Percentiles rank a stretch among this genome's conserved stretches.
Evolutionary conservation across 2,329 filamentous ascomycete genomes (phyloP).

Genomic region (Cercospora zeae-maydis): DNA sequence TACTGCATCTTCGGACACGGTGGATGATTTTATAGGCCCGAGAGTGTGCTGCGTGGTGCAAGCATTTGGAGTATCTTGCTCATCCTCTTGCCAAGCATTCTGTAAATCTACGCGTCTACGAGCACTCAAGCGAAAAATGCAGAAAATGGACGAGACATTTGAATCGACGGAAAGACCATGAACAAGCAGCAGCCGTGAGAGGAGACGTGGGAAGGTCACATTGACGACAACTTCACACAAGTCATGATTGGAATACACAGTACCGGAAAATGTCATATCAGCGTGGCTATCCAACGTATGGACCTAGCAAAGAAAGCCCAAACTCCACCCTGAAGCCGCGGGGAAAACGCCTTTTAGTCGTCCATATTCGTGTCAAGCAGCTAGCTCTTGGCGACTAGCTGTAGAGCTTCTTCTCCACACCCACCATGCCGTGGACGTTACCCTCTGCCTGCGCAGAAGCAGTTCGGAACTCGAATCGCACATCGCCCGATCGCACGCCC

Average conservation of each 20-base stretch:
- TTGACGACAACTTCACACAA: neutral
- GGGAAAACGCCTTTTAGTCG: conserved; percentile 2
- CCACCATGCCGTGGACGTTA: conserved; percentile 93
- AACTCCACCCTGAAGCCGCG: neutral
- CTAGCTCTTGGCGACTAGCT: neutral
- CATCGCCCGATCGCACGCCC: conserved; percentile 66
- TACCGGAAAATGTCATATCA: neutral
- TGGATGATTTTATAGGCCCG: no score
- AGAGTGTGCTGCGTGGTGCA: no score
- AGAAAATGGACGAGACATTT: no score
- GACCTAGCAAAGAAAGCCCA: neutral
- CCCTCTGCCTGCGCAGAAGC: conserved; percentile 94
- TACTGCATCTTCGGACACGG: neutral
- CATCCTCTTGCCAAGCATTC: no score
- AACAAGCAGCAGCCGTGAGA: neutral
- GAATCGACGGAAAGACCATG: no score
- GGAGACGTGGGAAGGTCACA: neutral
- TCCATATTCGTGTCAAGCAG: neutral
- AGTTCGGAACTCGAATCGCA: conserved; percentile 91
- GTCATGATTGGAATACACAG: neutral
- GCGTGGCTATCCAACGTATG: neutral
- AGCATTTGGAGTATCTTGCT: no score
- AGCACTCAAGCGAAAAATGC: no score
- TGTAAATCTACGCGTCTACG: no score
- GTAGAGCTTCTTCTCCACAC: conserved; percentile 99